These are phyloP conservation scores for Thermomucor indicae-seudaticae DNA, from an alignment of 371 early-diverging fungal genomes.

Conservation along the genomic window DNA sequence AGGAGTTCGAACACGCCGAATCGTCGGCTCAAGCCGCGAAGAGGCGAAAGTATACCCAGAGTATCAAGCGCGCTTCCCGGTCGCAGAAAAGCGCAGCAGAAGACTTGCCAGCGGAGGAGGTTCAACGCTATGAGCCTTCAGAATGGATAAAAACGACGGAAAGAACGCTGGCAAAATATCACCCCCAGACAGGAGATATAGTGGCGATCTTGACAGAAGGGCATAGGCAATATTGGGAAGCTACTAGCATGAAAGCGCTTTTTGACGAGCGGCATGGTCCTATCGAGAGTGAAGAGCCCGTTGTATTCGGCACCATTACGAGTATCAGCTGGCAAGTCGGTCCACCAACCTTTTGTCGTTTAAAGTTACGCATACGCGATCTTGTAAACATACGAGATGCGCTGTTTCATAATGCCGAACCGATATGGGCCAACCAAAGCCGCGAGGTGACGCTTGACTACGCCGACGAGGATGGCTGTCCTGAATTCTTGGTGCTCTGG, in stretches of 20 bases:
- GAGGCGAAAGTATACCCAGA: conserved; percentile 36
- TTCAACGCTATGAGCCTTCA: conserved; percentile 36
- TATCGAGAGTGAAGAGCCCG: conserved; percentile 41
- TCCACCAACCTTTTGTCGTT: conserved; percentile 64
- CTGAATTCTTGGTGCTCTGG: conserved; percentile 69
- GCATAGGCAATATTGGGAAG: conserved; percentile 55
- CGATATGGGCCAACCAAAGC: conserved; percentile 30
- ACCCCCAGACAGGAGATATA: conserved; percentile 66
- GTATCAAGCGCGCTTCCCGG: too few relatives aligned
- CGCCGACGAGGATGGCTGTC: conserved; percentile 66
- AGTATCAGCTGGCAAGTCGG: conserved; percentile 67
- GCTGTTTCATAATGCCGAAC: conserved; percentile 16
- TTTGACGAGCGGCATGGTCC: conserved; percentile 58
- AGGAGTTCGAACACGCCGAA: conserved; percentile 4
- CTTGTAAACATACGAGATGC: conserved; percentile 23
- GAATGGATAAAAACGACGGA: conserved; percentile 61
- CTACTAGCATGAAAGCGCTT: conserved; percentile 43
- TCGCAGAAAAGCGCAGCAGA: conserved; percentile 7
- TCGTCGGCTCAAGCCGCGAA: conserved; percentile 15
- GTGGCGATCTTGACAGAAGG: conserved; percentile 66
- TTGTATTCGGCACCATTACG: conserved; percentile 54
- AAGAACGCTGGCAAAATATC: conserved; percentile 60
- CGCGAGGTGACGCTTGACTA: conserved; percentile 59
- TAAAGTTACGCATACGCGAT: conserved; percentile 43
- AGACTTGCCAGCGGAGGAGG: conserved; percentile 26